Evolutionary conservation across 768 basidiomycete species (phyloP).

Genomic region (Mycena maculata): DNA sequence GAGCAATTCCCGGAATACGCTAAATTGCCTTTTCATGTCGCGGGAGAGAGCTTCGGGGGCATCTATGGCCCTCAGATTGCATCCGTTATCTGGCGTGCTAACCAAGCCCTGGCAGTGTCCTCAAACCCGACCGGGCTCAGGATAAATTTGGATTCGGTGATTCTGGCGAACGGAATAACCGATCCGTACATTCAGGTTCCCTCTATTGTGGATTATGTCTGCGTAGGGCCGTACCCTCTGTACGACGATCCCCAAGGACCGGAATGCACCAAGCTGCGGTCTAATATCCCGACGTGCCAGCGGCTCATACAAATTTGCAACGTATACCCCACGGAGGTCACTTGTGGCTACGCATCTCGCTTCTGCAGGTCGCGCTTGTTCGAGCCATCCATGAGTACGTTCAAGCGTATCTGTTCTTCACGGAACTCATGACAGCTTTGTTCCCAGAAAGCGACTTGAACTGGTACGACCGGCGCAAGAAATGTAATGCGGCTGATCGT

Average conservation of each 20-base stretch:
- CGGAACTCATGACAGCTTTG: not conserved
- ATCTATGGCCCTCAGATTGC: conserved; percentile 61
- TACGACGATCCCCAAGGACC: conserved; percentile 54
- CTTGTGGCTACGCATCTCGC: conserved; percentile 25
- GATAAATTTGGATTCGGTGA: conserved; percentile 57
- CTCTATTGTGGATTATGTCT: conserved; percentile 57
- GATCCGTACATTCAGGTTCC: conserved; percentile 60
- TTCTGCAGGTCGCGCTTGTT: conserved; percentile 33
- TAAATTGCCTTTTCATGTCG: conserved; percentile 45
- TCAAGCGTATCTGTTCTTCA: not conserved
- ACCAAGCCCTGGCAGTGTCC: conserved; percentile 39
- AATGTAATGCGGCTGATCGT: conserved; percentile 55
- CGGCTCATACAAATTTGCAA: conserved; percentile 30
- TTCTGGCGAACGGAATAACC: conserved; percentile 63
- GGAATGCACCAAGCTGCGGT: conserved; percentile 52
- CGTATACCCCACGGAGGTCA: conserved; percentile 16
- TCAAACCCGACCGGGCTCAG: conserved; percentile 37
- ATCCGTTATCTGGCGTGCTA: conserved; percentile 56
- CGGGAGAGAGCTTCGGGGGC: conserved; percentile 50
- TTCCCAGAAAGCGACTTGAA: conserved; percentile 47
- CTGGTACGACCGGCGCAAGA: conserved; percentile 62
- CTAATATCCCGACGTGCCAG: conserved; percentile 49
- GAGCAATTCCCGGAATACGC: conserved; percentile 49
- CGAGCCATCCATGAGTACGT: conserved; percentile 33
- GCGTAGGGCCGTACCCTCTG: conserved; percentile 52